A percentile compares a stretch with the other conserved stretches of the same genome.
phyloP scores from a whole-genome alignment of 1,284 basidiomycete species.

The Ceratobasidium sp. region DNA sequence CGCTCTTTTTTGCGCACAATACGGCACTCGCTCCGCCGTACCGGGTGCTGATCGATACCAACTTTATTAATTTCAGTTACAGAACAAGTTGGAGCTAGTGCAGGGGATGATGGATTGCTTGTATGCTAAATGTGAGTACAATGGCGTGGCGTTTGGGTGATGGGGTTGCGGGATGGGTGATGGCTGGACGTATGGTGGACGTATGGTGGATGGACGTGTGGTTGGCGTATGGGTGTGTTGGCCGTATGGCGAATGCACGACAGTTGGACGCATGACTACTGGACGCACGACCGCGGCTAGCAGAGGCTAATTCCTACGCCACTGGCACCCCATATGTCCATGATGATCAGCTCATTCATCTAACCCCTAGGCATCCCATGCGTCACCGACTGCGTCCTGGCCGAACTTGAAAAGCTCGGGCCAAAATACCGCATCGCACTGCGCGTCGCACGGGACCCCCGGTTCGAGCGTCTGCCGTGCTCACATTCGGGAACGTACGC shows the following conservation, averaged over 20 bases:
- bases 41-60: conserved; percentile 97
- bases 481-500: conserved; percentile 96
- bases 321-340: no score
- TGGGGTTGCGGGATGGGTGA: background rate
- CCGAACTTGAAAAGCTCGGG: conserved; percentile 96
- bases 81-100: conserved; percentile 97
- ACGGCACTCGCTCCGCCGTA: conserved; percentile 96
- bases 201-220: no score
- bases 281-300: no score
- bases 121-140: conserved; percentile 93
- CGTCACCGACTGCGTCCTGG: conserved; percentile 98
- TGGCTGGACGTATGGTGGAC: background rate
- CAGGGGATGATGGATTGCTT: conserved; percentile 99
- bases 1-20: conserved; percentile 96
- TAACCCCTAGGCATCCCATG: conserved; percentile 90
- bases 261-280: no score
- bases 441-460: conserved; percentile 94
- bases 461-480: conserved; percentile 93
- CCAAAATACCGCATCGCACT: conserved; percentile 95
- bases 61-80: conserved; percentile 99
- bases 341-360: no score
- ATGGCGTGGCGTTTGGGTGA: background rate
- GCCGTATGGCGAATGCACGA: no score
- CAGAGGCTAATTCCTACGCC: no score
- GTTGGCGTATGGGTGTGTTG: no score